These are phyloP conservation scores for Dicorynia guianensis DNA, from an alignment of 306 rosid species.

Conservation along the genomic window DNA sequence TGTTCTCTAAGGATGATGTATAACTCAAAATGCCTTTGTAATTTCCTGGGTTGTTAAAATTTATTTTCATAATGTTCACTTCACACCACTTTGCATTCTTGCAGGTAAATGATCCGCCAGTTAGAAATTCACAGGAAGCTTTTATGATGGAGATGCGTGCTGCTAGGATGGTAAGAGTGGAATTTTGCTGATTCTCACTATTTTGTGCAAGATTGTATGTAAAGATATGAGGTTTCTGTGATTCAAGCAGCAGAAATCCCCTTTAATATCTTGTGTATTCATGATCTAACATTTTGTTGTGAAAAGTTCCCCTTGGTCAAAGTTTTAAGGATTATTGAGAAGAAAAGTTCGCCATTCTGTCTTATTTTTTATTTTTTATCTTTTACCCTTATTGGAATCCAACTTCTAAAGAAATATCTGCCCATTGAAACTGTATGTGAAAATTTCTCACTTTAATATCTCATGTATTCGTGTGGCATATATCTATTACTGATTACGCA, in stretches of 20 bases:
- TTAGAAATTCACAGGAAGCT: conserved; percentile 89
- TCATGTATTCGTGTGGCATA: neutral
- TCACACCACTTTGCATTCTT: conserved; percentile 27
- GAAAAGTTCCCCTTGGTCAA: too few relatives aligned
- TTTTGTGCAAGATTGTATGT: conserved; percentile 28
- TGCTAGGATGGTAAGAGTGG: conserved; percentile 71
- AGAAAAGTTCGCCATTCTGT: too few relatives aligned
- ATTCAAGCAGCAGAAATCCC: too few relatives aligned
- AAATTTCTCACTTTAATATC: neutral
- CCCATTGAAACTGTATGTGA: neutral
- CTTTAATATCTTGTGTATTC: too few relatives aligned
- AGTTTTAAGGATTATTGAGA: too few relatives aligned
- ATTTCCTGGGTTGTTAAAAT: conserved; percentile 4
- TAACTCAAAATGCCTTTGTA: neutral
- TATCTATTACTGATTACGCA: neutral
- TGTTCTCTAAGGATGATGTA: neutral
- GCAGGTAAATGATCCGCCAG: conserved; percentile 87
- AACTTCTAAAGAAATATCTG: neutral
- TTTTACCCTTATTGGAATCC: conserved; percentile 11
- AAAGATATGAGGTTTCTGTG: neutral
- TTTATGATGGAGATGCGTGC: conserved; percentile 97
- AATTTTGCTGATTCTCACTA: neutral
- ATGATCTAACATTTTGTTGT: too few relatives aligned
- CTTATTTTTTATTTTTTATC: too few relatives aligned
- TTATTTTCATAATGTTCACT: conserved; percentile 19